Evolutionary conservation across 2,329 filamentous ascomycete genomes (phyloP).

Genomic region (Diaporthe vaccinii): DNA sequence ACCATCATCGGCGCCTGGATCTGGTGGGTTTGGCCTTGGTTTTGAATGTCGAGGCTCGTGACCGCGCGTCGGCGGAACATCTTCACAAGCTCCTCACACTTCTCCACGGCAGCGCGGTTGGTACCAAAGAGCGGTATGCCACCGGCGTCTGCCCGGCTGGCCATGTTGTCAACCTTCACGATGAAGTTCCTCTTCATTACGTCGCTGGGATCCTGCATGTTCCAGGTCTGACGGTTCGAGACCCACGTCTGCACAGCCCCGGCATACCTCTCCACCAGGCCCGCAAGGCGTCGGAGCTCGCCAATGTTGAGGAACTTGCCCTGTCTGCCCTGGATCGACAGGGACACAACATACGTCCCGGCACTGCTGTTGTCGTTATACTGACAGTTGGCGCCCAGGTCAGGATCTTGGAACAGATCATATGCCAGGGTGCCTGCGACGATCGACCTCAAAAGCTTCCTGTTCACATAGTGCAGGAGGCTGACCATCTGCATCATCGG

Average conservation of each 20-base stretch:
- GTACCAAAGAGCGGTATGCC: not conserved
- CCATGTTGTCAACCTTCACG: not conserved
- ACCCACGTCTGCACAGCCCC: not conserved
- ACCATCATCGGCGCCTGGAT: slow-evolving; percentile 12
- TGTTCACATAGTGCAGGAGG: slow-evolving; percentile 8
- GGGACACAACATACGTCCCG: not conserved
- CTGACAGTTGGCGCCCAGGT: not conserved
- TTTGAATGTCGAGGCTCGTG: not conserved
- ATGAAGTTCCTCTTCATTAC: not conserved
- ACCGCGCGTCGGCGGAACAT: not conserved
- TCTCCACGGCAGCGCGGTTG: not conserved
- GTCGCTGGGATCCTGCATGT: not conserved
- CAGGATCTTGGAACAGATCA: not conserved
- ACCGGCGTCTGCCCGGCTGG: not conserved
- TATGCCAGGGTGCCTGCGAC: not conserved
- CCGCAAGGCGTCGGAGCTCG: not conserved
- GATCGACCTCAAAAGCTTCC: not conserved
- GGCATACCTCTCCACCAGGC: not conserved
- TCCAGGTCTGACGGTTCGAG: not conserved
- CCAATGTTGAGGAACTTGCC: not conserved
- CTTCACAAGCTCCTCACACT: not conserved
- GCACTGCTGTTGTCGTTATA: not conserved
- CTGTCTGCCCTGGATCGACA: slow-evolving; percentile 3
- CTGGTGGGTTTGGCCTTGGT: not conserved
- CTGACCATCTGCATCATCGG: slow-evolving; percentile 3